Evolutionary conservation across 176 grass and related monocot genomes (phyloP).

Genomic region (Paspalum vaginatum): DNA sequence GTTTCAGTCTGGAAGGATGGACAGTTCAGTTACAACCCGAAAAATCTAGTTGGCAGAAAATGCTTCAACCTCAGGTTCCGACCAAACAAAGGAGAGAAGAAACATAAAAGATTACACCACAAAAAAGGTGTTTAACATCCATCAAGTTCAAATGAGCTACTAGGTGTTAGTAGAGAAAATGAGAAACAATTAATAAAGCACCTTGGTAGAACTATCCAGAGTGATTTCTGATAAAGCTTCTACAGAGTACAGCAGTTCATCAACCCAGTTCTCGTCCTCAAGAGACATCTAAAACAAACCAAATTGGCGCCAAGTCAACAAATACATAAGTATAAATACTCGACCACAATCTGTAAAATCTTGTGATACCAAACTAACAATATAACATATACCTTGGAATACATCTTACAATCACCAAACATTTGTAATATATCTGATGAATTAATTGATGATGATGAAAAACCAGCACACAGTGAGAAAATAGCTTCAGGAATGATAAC

Average conservation of each 20-base stretch:
- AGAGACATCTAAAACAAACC: slow-evolving; percentile 45
- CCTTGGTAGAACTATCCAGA: slow-evolving; percentile 55
- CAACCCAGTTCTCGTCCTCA: slow-evolving; percentile 48
- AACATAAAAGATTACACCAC: neutral
- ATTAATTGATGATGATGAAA: slow-evolving; percentile 55
- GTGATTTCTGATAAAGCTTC: slow-evolving; percentile 76
- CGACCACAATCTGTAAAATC: neutral
- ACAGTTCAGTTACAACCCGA: neutral
- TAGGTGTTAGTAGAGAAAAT: neutral
- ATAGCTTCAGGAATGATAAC: slow-evolving; percentile 78
- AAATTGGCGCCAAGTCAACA: slow-evolving; percentile 29
- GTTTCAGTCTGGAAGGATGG: neutral
- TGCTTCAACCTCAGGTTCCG: neutral
- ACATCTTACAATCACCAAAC: slow-evolving; percentile 45
- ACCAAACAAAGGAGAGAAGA: neutral
- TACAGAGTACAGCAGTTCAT: slow-evolving; percentile 67
- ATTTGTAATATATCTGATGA: slow-evolving; percentile 47
- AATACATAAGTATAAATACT: slow-evolving; percentile 19
- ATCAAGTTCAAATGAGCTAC: slow-evolving; percentile 1
- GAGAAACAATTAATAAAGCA: slow-evolving; percentile 41
- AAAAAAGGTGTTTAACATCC: neutral
- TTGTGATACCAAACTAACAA: neutral
- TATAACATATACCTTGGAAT: slow-evolving; percentile 63
- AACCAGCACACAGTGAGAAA: slow-evolving; percentile 80
- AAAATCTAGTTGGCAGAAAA: neutral